Base-by-base conservation (phyloP, 1,284 basidiomycete genomes). In the Tetrapyrgos nigripes region DNA sequence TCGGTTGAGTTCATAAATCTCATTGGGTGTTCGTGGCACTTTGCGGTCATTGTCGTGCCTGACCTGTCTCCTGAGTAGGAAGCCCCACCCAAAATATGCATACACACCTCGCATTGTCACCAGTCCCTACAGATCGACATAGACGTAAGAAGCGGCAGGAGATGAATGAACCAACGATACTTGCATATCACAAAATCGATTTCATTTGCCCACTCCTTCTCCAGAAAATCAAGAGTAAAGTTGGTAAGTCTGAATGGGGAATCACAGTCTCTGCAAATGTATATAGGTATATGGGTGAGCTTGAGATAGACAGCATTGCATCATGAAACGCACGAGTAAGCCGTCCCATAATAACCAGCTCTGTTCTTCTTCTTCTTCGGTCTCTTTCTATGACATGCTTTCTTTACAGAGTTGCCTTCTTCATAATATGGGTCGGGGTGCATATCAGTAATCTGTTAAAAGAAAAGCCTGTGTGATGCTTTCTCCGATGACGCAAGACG, bases 111-210 rank as follows among this genome's bases (percentile, higher is more conserved):
- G 93, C 95, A 75, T 88, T 95, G 74, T 97, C 95, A 40, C 95
- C 95, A 5, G 94, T 97, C 93, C 92, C 92, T 90, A 73, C 50
- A 37, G 55, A 54, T 24, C 50, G 50, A 47, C 47, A 59, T 37
- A 46, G 23, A 43, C 58, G 56, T 59, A 40, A 55, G 35, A 61
- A 27, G 24, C 19, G 31, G 24, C 24, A 33, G 14, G 53, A 53
- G 31, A 33, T 19, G 35, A 52, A 55, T 40, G 31, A 31, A 35
- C 29, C 50, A n/a, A 44, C 44, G 46, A 23, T 50, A 77, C 80
- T 66, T 63, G 87, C 93, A 95, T 45, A 96, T 81, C 24, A 96
- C 91, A 73, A 97, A 98, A 73, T 98, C 96, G 47, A 98, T 84
- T 66, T 93, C 88, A 61, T 85, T 79, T 49, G 86, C 83, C 92